phyloP scores from a whole-genome alignment of 257 asterid species.

The Solanum corneliomulleri region DNA sequence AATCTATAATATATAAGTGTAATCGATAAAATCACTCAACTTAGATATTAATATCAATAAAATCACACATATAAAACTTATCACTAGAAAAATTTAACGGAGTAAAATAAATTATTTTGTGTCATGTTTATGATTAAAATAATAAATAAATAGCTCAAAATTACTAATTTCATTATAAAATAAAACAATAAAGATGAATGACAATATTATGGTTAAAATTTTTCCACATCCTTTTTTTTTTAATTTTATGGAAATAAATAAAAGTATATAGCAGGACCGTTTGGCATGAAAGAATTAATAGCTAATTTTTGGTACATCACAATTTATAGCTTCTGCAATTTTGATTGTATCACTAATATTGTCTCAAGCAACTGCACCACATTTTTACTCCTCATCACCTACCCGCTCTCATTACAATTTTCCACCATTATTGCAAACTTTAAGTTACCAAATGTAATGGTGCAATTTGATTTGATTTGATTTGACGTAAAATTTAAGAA shows the following conservation, averaged over 20 bases:
- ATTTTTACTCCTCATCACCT: not conserved
- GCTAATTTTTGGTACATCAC: not conserved
- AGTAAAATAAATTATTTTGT: too few species aligned
- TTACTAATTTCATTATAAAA: too few species aligned
- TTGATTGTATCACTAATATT: not conserved
- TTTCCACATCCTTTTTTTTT: not conserved
- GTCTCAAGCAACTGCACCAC: not conserved
- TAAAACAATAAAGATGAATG: not conserved
- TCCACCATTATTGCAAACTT: not conserved
- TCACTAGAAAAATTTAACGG: not conserved
- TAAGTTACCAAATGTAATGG: too few species aligned
- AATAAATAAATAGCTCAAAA: not conserved
- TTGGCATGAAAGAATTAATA: not conserved
- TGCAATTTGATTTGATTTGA: not conserved
- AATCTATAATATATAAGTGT: too few species aligned
- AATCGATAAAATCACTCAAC: too few species aligned
- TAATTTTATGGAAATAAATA: not conserved
- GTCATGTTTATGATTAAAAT: too few species aligned
- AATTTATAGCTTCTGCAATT: not conserved
- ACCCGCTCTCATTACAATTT: not conserved
- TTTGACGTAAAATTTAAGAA: not conserved
- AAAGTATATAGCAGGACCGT: not conserved
- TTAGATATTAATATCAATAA: not conserved
- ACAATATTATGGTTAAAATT: not conserved
- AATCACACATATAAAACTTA: not conserved